Evolutionary conservation across 192 early-diverging fungal species (phyloP).

Genomic region (Coemansia sp.): DNA sequence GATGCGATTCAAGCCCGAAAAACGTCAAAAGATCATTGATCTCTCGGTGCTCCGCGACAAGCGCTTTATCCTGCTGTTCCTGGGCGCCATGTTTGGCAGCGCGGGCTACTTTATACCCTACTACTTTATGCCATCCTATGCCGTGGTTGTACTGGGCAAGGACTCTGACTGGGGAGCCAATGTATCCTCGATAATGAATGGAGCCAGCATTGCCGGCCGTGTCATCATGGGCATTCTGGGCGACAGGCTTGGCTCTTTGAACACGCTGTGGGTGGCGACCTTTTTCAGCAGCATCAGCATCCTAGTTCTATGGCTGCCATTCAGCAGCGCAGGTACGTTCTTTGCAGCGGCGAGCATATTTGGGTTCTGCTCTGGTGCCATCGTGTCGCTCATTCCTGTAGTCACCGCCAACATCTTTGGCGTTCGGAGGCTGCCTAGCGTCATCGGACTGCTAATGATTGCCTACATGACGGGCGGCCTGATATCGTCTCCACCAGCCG

Average conservation of each 20-base stretch:
- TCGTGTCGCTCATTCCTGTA: slow-evolving; percentile 39
- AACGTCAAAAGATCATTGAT: slow-evolving; percentile 21
- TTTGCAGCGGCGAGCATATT: slow-evolving; percentile 22
- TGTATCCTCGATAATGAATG: slow-evolving; percentile 41
- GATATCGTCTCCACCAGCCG: slow-evolving; percentile 36
- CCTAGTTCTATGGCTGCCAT: slow-evolving; percentile 41
- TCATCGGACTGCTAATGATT: slow-evolving; percentile 36
- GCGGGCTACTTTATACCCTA: slow-evolving; percentile 20
- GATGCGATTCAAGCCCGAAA: slow-evolving; percentile 15
- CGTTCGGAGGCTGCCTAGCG: slow-evolving; percentile 28
- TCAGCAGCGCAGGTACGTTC: slow-evolving; percentile 22
- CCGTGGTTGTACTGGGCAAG: slow-evolving; percentile 16
- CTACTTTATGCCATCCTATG: slow-evolving; percentile 27
- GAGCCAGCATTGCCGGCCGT: slow-evolving; percentile 26
- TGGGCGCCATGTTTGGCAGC: slow-evolving; percentile 10
- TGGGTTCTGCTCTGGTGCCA: slow-evolving; percentile 37
- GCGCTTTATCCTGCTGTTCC: slow-evolving; percentile 22
- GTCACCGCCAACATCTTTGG: slow-evolving; percentile 41
- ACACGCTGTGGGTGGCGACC: slow-evolving; percentile 21
- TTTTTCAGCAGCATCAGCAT: slow-evolving; percentile 22
- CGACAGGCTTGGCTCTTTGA: slow-evolving; percentile 24
- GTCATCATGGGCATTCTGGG: slow-evolving; percentile 26
- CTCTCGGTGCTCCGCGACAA: slow-evolving; percentile 9
- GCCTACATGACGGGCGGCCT: slow-evolving; percentile 21
- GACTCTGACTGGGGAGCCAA: slow-evolving; percentile 28